These are phyloP conservation scores for Polyplosphaeria fusca DNA, from an alignment of 495 filamentous ascomycete species.

Conservation along the genomic window DNA sequence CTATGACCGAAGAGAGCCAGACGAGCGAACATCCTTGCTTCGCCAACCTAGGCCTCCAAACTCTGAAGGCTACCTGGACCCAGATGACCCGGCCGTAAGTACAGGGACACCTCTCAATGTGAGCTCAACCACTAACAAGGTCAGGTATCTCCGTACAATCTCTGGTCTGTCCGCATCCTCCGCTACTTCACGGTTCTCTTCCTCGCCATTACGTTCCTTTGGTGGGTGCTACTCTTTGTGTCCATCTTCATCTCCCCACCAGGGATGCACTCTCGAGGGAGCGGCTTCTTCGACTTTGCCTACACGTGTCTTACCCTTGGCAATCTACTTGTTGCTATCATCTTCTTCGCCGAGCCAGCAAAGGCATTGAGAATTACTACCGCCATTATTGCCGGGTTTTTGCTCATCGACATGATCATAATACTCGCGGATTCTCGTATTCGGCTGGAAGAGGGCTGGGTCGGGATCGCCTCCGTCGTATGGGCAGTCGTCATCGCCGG, in stretches of 20 bases:
- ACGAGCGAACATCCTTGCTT: constrained; percentile 75
- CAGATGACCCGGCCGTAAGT: constrained; percentile 89
- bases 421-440: constrained; percentile 69
- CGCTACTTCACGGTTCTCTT: constrained; percentile 72
- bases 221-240: constrained; percentile 86
- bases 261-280: constrained; percentile 76
- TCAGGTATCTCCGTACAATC: constrained; percentile 90
- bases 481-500: constrained; percentile 66
- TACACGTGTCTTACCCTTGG: constrained; percentile 46
- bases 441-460: constrained; percentile 82
- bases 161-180: constrained; percentile 79
- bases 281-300: constrained; percentile 83
- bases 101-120: background rate
- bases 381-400: constrained; percentile 62
- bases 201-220: constrained; percentile 70
- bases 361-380: constrained; percentile 68
- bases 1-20: constrained; percentile 42
- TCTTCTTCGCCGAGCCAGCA: constrained; percentile 85
- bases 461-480: constrained; percentile 77
- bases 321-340: constrained; percentile 68
- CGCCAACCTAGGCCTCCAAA: constrained; percentile 48
- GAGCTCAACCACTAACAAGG: background rate
- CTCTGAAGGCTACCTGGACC: constrained; percentile 66
- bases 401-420: constrained; percentile 74
- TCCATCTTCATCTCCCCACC: constrained; percentile 86